Conservation (phyloP, 805 yeast genomes). For the Saccharomycopsis guyanensis region DNA sequence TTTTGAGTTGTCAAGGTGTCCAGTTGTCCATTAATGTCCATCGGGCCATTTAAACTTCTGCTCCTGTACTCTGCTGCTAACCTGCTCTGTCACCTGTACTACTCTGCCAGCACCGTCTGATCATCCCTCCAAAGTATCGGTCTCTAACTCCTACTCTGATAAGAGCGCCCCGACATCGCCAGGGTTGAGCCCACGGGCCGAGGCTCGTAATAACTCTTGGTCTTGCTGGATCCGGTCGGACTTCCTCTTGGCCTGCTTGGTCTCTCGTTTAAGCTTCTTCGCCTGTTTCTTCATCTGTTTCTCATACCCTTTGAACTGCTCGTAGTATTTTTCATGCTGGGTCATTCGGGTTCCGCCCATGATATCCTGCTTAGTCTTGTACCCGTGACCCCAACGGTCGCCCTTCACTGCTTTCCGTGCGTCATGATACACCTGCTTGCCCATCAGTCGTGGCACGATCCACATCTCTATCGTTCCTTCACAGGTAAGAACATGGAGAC, state of each 20-base stretch:
- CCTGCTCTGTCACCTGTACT: no score
- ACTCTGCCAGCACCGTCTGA: no score
- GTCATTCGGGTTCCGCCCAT: conserved; percentile 20
- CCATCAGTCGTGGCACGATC: conserved; percentile 75
- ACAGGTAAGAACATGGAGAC: conserved; percentile 70
- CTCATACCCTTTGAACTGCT: not conserved
- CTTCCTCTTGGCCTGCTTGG: not conserved
- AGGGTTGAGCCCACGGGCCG: not conserved
- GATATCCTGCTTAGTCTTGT: conserved; percentile 39
- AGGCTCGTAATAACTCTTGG: not conserved
- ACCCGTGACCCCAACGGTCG: conserved; percentile 77
- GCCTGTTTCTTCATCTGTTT: not conserved
- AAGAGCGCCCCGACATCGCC: not conserved
- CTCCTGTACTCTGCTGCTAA: no score
- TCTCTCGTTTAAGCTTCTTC: not conserved
- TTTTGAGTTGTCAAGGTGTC: no score
- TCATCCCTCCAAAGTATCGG: no score
- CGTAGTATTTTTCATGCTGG: not conserved
- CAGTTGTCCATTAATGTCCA: no score
- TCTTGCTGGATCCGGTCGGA: not conserved
- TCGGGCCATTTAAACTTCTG: no score
- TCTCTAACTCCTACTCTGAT: no score
- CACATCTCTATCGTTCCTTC: conserved; percentile 79
- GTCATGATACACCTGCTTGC: conserved; percentile 74
- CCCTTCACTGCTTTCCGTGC: conserved; percentile 82